Evolutionary conservation across 495 filamentous ascomycete species (phyloP), one percentile per base, ranked within the genome.

Genomic region (Hyaloscypha bicolor): DNA sequence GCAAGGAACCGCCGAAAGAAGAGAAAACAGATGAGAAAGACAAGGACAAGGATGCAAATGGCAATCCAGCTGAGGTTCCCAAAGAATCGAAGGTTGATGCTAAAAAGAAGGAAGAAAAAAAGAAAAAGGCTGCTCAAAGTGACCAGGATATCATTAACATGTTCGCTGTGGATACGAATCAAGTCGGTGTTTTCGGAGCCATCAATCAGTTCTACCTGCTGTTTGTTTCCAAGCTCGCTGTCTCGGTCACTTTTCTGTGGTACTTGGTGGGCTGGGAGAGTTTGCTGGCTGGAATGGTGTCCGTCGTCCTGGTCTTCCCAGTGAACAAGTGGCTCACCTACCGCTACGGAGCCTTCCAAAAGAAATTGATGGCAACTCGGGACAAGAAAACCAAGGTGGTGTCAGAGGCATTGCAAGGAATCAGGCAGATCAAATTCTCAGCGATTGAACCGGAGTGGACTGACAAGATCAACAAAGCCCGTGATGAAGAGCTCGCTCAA

Each of bases 151-250:
- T 82, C 71, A 89, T 89, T 60, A 91, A 93, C 69, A 79, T 93
- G 57, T 86, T 93, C 29, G 88, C 89, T 6, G 87, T 95, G 3
- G 92, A 96, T 75, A 83, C 86, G 4, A 86, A 87, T 62, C 84
- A 91, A 8, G 81, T 95, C 31, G 82, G 87, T 0, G 87, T 93
- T 35, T 92, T 93, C 70, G 81, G 82, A 16, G 77, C 81, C 6
- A 91, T 82, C 72, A 86, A 86, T 58, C 86, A 86, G 71, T 70
- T 89, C 19, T 88, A 94, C 0, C 76, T 87, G 63, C 87, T 87
- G 65, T 78, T 93, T 19, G 67, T 86, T 2, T 83, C 91, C 1
- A 88, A 88, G 8, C 80, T 88, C 22, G 71, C 71, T 9, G 52
- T 74, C 25, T 62, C 72, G 4, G 39, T 74, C 21, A 30, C 30